Base-by-base conservation (phyloP, 345 rosid genomes). In the Citrus maxima region DNA sequence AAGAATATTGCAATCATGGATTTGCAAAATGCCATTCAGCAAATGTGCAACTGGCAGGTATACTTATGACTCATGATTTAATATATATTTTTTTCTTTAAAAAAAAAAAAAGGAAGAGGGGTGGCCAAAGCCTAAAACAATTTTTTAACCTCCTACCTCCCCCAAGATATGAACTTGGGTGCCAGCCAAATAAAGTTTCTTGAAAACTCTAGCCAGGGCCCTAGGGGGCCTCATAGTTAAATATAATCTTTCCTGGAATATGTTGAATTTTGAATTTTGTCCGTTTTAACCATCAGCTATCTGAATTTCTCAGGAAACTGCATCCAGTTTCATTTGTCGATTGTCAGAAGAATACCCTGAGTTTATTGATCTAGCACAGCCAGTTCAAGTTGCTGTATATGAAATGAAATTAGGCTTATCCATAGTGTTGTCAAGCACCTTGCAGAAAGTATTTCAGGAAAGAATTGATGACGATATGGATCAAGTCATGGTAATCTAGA, bases 401-500 rank as follows among this genome's bases (percentile, higher is more conserved):
- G 97, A 95, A 87, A 93, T 95, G 90, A 95, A 95, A 80, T 77
- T 93, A 76, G 99, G 98, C 66, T 77, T 94, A 64, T 88, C 96
- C 32, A 83, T 95, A 65, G 82, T 91, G 80, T 77, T 90, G 34
- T 86, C 92, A 76, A 88, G 85, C 78, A 74, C 79, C 71, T 70
- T 89, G 76, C 86, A 86, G 79, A 83, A 85, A 46, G 83, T 75
- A n/a, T 61, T 84, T 70, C 85, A 86, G 71, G 78, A 74, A 55
- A 83, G 55, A 78, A 70, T 88, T 58, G 87, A 87, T 82, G 87
- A 91, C 55, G 82, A 74, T 84, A 79, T 88, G 67, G 89, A 88
- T 74, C 72, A 81, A 74, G 86, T 90, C 78, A 78, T 87, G 98
- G 99, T 95, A 88, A 77, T 22, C 37, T 70, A 35, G 70, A 58